Percentiles rank a stretch among this genome's conserved stretches.
Evolutionary conservation across 116 monocot species (phyloP).

Genomic region (Iris pallida): DNA sequence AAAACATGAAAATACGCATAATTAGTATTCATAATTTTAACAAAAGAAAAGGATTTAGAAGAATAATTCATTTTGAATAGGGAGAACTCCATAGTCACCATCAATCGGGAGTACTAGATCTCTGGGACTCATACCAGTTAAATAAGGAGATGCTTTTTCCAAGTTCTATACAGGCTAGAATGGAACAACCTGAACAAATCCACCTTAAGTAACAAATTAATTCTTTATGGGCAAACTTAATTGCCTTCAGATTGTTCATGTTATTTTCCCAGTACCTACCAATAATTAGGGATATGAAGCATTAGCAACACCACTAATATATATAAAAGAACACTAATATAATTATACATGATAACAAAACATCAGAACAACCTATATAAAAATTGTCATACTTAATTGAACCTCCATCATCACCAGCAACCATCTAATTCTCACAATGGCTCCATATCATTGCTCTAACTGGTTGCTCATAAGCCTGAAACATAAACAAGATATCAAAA

Average conservation of each 20-base stretch:
- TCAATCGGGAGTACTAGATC: constrained; percentile 68
- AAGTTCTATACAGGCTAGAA: too few species aligned
- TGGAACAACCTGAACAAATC: background rate
- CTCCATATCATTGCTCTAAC: constrained; percentile 99
- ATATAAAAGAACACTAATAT: background rate
- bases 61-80: constrained; percentile 75
- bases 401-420: constrained; percentile 97
- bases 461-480: constrained; percentile 91
- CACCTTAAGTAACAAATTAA: constrained; percentile 91
- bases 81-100: constrained; percentile 89
- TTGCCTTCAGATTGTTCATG: constrained; percentile 61
- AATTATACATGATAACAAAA: background rate
- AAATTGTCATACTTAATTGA: constrained; percentile 69
- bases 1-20: constrained; percentile 8
- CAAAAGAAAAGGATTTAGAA: constrained; percentile 9
- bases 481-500: background rate
- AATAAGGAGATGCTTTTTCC: constrained; percentile 89
- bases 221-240: constrained; percentile 96
- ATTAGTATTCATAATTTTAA: background rate
- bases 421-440: constrained; percentile 99
- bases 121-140: constrained; percentile 72
- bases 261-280: constrained; percentile 95
- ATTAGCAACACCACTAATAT: too few species aligned
- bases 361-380: background rate
- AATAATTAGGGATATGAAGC: constrained; percentile 9